Conservation (phyloP, 2,329 filamentous ascomycete species). For the Trichoderma lentiforme region DNA sequence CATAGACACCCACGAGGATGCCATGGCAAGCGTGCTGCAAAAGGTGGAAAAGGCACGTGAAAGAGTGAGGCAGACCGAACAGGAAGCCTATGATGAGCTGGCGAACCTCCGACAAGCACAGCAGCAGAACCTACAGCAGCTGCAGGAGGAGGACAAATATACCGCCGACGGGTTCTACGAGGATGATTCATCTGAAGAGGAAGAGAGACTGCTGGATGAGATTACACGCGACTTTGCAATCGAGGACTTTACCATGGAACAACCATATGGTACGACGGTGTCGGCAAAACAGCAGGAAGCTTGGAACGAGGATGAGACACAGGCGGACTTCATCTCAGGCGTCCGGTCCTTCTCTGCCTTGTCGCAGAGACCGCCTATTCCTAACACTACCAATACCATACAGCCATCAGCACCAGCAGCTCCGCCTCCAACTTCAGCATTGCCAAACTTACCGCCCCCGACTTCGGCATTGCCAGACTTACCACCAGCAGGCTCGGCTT, state of each 20-base stretch:
- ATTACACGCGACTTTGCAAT: constrained; percentile 81
- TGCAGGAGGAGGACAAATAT: constrained; percentile 17
- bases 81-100: constrained; percentile 50
- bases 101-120: constrained; percentile 45
- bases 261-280: not conserved
- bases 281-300: constrained; percentile 7
- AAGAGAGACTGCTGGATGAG: constrained; percentile 78
- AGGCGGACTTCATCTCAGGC: constrained; percentile 35
- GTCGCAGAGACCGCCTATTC: constrained; percentile 51
- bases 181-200: constrained; percentile 64
- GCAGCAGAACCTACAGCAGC: constrained; percentile 31
- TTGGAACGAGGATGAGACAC: not conserved
- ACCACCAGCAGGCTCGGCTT: constrained; percentile 33
- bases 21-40: constrained; percentile 55
- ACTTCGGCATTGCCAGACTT: constrained; percentile 41
- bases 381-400: constrained; percentile 21
- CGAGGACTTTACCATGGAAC: constrained; percentile 71
- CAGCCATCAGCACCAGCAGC: constrained; percentile 39
- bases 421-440: constrained; percentile 47
- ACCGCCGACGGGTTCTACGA: constrained; percentile 58
- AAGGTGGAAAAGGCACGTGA: constrained; percentile 75
- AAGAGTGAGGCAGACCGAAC: constrained; percentile 68
- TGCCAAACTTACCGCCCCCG: constrained; percentile 45
- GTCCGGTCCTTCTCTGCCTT: constrained; percentile 63
- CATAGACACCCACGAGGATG: constrained; percentile 40